Evolutionary conservation across 2,329 filamentous ascomycete species (phyloP), one percentile per base, ranked within the genome.

Genomic region (Beauveria medogensis): DNA sequence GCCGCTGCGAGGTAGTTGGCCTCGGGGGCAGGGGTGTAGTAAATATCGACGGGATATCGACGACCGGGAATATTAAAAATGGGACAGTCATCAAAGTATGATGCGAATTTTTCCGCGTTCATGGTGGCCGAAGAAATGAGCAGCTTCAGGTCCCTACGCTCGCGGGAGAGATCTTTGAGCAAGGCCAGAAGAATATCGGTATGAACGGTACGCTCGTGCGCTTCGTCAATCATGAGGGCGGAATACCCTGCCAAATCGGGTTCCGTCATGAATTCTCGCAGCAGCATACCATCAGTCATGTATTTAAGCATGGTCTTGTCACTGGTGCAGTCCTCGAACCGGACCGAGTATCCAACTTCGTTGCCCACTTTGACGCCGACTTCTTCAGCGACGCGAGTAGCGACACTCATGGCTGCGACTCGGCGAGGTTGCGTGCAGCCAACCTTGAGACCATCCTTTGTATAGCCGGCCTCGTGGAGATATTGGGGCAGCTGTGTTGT

Each of bases 331-430:
- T 97, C 91, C 71, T 99, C 94, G 68, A 97, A 99, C 63, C 94
- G 89, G 67, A 99, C 96, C 0, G 88, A 88, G 72, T 97, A 99
- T 18, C 94, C 94, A 28, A 97, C 93, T 70, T 97, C 91, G 64
- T 91, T 89, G 1, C 94, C 94, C 12, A 97, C 77, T 71, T 93
- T 92, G 63, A 91, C 88, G 0, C 90, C 92, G 77, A 96, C 90
- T 71, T 99, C 94, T 60, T 97, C 92, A 0, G 93, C 91, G 2
- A 99, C 94, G 80, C 94, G 91, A 50, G 91, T 86, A n/a, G 94
- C 93, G 22, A 97, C 93, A 69, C 89, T 94, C 93, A 97, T 97
- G 34, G 94, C 94, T 3, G 94, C 94, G 12, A 99, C 94, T 78
- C 94, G 86, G 67, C 94, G 87, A 5, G 94, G 94, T 66, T 99